Evolutionary conservation across 306 rosid species (phyloP), one percentile per base, ranked within the genome.

Genomic region (Malus sieversii): DNA sequence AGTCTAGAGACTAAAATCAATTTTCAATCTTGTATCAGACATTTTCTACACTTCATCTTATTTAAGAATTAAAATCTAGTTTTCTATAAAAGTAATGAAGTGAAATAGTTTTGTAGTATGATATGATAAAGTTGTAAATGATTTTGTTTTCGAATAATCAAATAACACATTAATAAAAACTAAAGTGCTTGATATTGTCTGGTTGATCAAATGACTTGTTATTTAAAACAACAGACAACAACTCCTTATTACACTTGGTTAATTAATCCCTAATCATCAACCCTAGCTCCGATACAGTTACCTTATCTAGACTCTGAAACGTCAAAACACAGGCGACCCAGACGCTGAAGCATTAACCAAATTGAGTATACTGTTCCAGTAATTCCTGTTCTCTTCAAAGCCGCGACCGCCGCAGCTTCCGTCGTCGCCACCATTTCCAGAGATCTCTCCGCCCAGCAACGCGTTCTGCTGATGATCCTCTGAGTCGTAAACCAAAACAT

Each of bases 291-390:
- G 44, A 73, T 25, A 18, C 32, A 32, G 35, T 64, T 38, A 32
- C 48, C 73, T 44, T 58, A 68, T 32, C 25, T 55, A 52, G 38
- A 76, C 33, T 75, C 4, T 22, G 5, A n/a, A 58, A 61, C 14
- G 15, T 74, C 73, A 84, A 72, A 88, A 83, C 78, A 81, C 77
- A 32, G 89, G 85, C 23, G 87, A 85, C 61, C 78, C 78, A 52
- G 86, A 63, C 2, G 85, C 66, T 10, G 89, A 79, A 61, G 83
- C 82, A 73, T 88, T 77, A 22, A 85, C 85, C 84, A 88, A 78
- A 78, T 90, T 87, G 53, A 96, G 96, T 82, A 96, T 89, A 74
- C 87, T 90, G 70, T 86, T 86, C 99, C 98, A 90, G 68, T 96
- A 96, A 75, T 82, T 95, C 88, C 85, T 90, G 85, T 87, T 95